Conservation (phyloP, 345 rosid species). For the Populus alba region DNA sequence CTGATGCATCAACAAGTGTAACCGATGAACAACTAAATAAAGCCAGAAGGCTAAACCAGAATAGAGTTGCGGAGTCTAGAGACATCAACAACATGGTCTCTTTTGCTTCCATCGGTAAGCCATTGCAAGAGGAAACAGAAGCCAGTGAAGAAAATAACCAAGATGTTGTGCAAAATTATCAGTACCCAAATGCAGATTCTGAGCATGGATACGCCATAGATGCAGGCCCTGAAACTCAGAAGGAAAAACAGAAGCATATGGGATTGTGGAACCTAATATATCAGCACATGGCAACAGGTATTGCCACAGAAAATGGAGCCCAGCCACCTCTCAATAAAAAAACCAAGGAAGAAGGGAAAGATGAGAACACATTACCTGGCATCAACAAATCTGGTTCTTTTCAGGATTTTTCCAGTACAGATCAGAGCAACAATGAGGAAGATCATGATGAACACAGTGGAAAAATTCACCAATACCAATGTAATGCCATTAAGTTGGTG, state of each 20-base stretch:
- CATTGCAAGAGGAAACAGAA: slow-evolving; percentile 16
- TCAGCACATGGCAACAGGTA: slow-evolving; percentile 67
- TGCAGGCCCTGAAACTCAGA: slow-evolving; percentile 20
- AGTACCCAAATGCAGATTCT: slow-evolving; percentile 11
- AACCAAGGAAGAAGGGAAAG: slow-evolving; percentile 30
- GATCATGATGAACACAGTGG: slow-evolving; percentile 33
- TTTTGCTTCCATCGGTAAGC: slow-evolving; percentile 2
- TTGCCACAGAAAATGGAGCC: slow-evolving; percentile 39
- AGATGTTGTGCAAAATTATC: slow-evolving; percentile 13
- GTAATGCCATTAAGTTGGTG: slow-evolving; percentile 62
- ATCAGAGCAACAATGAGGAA: slow-evolving; percentile 15
- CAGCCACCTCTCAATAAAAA: slow-evolving; percentile 26
- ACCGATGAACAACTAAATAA: not conserved
- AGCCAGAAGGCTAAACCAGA: not conserved
- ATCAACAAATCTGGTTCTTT: slow-evolving; percentile 14
- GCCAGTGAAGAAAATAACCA: slow-evolving; percentile 19
- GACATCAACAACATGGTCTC: not conserved
- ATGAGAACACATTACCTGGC: slow-evolving; percentile 3
- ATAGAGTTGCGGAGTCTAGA: not conserved
- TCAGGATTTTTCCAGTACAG: slow-evolving; percentile 16
- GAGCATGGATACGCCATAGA: slow-evolving; percentile 11
- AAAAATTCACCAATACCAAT: slow-evolving; percentile 40
- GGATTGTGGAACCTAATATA: slow-evolving; percentile 73
- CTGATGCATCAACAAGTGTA: not conserved
- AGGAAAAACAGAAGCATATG: slow-evolving; percentile 49